phyloP scores from a whole-genome alignment of 129 eudicot genomes.

The Mikania micrantha region DNA sequence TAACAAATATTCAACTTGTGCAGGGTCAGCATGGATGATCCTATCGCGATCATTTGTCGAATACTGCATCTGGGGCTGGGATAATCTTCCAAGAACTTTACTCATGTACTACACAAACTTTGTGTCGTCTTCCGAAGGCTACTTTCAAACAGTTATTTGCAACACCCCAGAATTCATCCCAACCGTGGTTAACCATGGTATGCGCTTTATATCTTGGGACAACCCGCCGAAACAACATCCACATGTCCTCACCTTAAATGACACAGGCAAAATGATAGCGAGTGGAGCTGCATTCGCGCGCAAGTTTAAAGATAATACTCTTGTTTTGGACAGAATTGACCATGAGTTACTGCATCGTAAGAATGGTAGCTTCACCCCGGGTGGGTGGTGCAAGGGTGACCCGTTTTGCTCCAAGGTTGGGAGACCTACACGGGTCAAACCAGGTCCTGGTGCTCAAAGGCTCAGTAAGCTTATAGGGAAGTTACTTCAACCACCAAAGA shows the following conservation, averaged over 20 bases:
- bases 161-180: constrained; percentile 42
- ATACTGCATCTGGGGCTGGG: constrained; percentile 85
- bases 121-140: constrained; percentile 82
- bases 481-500: constrained; percentile 32
- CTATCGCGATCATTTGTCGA: constrained; percentile 70
- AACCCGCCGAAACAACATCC: constrained; percentile 78
- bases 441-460: constrained; percentile 63
- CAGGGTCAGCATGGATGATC: constrained; percentile 93
- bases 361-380: constrained; percentile 67
- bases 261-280: constrained; percentile 50
- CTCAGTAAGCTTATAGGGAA: constrained; percentile 49
- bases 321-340: constrained; percentile 59
- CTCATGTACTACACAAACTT: constrained; percentile 88
- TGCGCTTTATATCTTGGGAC: constrained; percentile 86
- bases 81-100: constrained; percentile 72
- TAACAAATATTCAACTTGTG: neutral
- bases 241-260: constrained; percentile 49
- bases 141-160: constrained; percentile 36
- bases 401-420: constrained; percentile 62
- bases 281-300: constrained; percentile 79
- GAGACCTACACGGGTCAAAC: constrained; percentile 43
- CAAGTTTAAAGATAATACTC: constrained; percentile 48
- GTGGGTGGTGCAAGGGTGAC: constrained; percentile 76
- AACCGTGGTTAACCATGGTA: constrained; percentile 68
- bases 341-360: constrained; percentile 40